Base-by-base conservation (phyloP, 306 rosid genomes). In the Trifolium pratense region DNA sequence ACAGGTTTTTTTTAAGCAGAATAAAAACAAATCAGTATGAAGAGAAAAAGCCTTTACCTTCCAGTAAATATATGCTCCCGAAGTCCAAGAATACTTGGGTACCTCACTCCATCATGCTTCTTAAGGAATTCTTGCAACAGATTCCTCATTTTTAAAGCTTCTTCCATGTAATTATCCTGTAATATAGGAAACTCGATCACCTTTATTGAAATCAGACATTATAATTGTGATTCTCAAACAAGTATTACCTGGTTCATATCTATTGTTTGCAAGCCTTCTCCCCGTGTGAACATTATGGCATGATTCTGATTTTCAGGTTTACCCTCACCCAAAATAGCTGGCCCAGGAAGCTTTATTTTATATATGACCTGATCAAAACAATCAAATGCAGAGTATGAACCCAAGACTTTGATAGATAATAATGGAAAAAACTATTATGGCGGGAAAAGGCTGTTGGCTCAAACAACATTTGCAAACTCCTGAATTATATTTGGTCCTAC, bases 301-400 rank as follows among this genome's bases (percentile, higher is more conserved):
- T 94, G 98, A 75, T 94, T 94, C 87, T 94, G 97, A 89, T 91
- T 94, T 80, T 94, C 98, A 67, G 98, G 98, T 86, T 94, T 94
- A 57, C 98, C 98, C 85, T 94, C 98, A 60, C 98, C 98, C 85
- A 91, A 84, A 58, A 91, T 87, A 52, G 97, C 95, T 55, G 95
- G 97, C 65, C 98, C 98, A 2, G 97, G 98, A 83, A 94, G 98
- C 82, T 92, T 94, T 83, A 94, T 94, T 78, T 84, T 87, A 81
- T 94, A 91, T 60, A 94, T 94, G 52, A 91, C 86, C 98, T 93
- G 80, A 77, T 75, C n/a, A 59, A 65, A 68, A 61, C 29, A 75
- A 76, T 48, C 71, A 53, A 20, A 21, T 36, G 60, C 48, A 80
- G 52, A 70, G 46, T 69, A 59, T 36, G 73, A 67, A 31, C 48